phyloP scores from a whole-genome alignment of 164 flowering plant species.

The Nymphaea colorata region DNA sequence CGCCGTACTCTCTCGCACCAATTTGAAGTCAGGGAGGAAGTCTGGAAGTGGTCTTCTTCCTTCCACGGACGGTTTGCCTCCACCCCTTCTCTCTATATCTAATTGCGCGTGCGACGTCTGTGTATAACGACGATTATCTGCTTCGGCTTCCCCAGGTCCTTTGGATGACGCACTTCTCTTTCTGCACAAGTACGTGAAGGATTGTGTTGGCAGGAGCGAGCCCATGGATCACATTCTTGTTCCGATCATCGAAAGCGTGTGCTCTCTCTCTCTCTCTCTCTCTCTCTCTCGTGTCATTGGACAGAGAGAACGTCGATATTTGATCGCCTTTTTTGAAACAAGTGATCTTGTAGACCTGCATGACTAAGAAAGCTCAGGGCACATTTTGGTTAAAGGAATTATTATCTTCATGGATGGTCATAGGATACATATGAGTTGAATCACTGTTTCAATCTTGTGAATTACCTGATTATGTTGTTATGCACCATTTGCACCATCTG shows the following conservation, averaged over 20 bases:
- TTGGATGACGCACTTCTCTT: constrained; percentile 55
- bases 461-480: no score
- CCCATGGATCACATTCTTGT: constrained; percentile 42
- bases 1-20: constrained; percentile 39
- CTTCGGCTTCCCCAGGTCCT: constrained; percentile 22
- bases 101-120: neutral
- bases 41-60: constrained; percentile 17
- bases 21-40: constrained; percentile 13
- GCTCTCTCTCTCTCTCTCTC: neutral
- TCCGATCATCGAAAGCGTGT: constrained; percentile 55
- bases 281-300: neutral
- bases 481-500: no score
- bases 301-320: no score
- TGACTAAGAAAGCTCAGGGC: no score
- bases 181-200: constrained; percentile 36
- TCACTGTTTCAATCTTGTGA: no score
- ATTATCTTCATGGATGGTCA: no score
- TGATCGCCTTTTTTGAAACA: no score
- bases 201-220: constrained; percentile 32
- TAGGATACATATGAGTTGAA: no score
- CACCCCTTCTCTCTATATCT: neutral
- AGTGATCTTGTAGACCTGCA: no score
- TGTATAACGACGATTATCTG: neutral
- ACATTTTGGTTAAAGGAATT: no score
- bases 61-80: neutral